phyloP scores from a whole-genome alignment of 192 early-diverging fungal species.

The Gamsiella multidivaricata region DNA sequence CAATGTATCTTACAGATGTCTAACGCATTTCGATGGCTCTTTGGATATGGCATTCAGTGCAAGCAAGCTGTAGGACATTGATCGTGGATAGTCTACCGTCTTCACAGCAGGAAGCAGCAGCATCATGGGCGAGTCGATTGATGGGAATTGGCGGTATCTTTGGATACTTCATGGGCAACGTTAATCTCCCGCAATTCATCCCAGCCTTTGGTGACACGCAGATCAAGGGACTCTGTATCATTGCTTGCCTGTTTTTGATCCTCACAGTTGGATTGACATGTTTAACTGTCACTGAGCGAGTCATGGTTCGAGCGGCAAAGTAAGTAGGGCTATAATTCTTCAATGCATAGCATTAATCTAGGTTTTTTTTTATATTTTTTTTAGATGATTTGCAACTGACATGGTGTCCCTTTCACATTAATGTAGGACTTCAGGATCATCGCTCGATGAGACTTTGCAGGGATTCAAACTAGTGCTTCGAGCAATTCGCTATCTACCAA shows the following conservation, averaged over 20 bases:
- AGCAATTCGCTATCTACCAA: slow-evolving; percentile 74
- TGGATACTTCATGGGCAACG: slow-evolving; percentile 92
- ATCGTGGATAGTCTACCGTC: slow-evolving; percentile 86
- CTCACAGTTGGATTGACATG: slow-evolving; percentile 77
- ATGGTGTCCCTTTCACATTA: not conserved
- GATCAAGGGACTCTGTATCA: slow-evolving; percentile 81
- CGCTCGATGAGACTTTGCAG: slow-evolving; percentile 20
- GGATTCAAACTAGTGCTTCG: slow-evolving; percentile 45
- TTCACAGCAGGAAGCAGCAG: slow-evolving; percentile 85
- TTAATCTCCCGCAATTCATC: slow-evolving; percentile 76
- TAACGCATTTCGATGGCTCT: no score
- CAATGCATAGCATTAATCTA: no score
- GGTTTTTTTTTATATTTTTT: not conserved
- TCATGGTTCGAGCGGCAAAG: slow-evolving; percentile 46
- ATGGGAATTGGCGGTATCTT: slow-evolving; percentile 86
- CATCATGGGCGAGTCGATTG: slow-evolving; percentile 90
- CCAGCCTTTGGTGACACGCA: slow-evolving; percentile 83
- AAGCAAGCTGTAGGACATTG: slow-evolving; percentile 86
- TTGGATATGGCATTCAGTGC: slow-evolving; percentile 66
- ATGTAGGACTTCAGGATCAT: slow-evolving; percentile 25
- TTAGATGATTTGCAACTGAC: no score
- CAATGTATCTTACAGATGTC: no score
- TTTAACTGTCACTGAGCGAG: slow-evolving; percentile 65
- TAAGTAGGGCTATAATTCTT: no score
- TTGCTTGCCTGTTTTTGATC: slow-evolving; percentile 76